Evolutionary conservation across 805 yeast species (phyloP).

Genomic region (Danielia oregonensis): DNA sequence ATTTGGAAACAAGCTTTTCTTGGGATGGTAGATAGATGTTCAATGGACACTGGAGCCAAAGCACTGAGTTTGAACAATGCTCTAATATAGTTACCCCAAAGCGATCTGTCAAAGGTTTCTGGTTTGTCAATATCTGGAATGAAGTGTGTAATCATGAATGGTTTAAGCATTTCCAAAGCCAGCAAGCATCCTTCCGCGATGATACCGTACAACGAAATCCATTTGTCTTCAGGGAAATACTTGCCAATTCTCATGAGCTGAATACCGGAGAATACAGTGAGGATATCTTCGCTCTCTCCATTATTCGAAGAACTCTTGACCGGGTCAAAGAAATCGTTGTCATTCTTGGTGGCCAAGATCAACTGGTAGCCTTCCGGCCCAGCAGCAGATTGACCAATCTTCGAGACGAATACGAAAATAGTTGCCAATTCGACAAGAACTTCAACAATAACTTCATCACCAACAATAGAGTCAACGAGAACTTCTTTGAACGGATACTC

Average conservation of each 20-base stretch:
- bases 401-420: slow-evolving; percentile 53
- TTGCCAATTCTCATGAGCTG: slow-evolving; percentile 50
- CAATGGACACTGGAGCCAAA: slow-evolving; percentile 65
- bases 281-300: slow-evolving; percentile 42
- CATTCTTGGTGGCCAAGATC: slow-evolving; percentile 30
- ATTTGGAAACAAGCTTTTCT: slow-evolving; percentile 64
- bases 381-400: slow-evolving; percentile 42
- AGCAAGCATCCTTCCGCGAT: slow-evolving; percentile 54
- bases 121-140: slow-evolving; percentile 51
- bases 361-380: slow-evolving; percentile 41
- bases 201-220: slow-evolving; percentile 67
- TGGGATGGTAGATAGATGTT: slow-evolving; percentile 69
- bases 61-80: slow-evolving; percentile 56
- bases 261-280: slow-evolving; percentile 45
- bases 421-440: slow-evolving; percentile 65
- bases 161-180: slow-evolving; percentile 50
- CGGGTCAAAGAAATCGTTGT: slow-evolving; percentile 39
- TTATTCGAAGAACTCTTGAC: slow-evolving; percentile 37
- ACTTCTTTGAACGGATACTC: slow-evolving; percentile 58
- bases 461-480: slow-evolving; percentile 71
- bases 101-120: slow-evolving; percentile 50
- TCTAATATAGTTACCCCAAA: slow-evolving; percentile 69
- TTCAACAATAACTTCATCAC: slow-evolving; percentile 68
- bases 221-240: slow-evolving; percentile 63
- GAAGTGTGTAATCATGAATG: slow-evolving; percentile 45